phyloP scores from a whole-genome alignment of 2,329 filamentous ascomycete genomes.

The Penicillium palitans region DNA sequence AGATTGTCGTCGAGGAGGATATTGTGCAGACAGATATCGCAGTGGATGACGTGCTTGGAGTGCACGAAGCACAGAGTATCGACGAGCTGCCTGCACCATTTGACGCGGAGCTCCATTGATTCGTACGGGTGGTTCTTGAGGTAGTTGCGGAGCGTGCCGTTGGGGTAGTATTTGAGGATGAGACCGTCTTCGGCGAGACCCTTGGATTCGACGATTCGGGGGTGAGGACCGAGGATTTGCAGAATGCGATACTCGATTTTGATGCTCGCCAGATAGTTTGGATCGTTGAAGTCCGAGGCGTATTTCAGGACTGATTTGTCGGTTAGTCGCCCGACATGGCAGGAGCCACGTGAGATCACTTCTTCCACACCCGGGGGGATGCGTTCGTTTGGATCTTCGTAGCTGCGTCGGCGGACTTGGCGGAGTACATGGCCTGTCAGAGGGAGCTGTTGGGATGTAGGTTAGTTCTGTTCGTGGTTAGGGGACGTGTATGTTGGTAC shows the following conservation, averaged over 20 bases:
- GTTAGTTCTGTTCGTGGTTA: neutral
- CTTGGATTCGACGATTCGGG: slow-evolving; percentile 10
- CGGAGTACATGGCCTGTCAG: neutral
- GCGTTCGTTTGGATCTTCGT: neutral
- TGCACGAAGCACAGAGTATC: slow-evolving; percentile 22
- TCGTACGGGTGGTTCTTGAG: slow-evolving; percentile 2
- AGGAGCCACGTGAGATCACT: slow-evolving; percentile 14
- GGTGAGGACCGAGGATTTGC: slow-evolving; percentile 12
- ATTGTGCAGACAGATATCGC: slow-evolving; percentile 3
- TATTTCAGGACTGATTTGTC: slow-evolving; percentile 19
- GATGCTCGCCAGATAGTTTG: neutral
- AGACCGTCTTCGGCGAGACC: slow-evolving; percentile 16
- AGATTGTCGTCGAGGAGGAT: slow-evolving; percentile 14
- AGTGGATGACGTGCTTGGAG: slow-evolving; percentile 10
- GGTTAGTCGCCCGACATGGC: slow-evolving; percentile 10
- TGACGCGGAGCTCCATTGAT: slow-evolving; percentile 6
- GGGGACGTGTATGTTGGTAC: neutral
- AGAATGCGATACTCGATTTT: slow-evolving; percentile 13
- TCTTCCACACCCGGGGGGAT: slow-evolving; percentile 15
- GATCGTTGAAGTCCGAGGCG: slow-evolving; percentile 5
- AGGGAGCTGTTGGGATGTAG: neutral
- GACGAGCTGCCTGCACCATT: slow-evolving; percentile 22
- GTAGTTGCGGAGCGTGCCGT: slow-evolving; percentile 13
- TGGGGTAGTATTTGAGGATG: slow-evolving; percentile 14
- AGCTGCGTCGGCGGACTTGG: neutral